Evolutionary conservation across 164 flowering plant genomes (phyloP).

Genomic region (Vitis rotundifolia): DNA sequence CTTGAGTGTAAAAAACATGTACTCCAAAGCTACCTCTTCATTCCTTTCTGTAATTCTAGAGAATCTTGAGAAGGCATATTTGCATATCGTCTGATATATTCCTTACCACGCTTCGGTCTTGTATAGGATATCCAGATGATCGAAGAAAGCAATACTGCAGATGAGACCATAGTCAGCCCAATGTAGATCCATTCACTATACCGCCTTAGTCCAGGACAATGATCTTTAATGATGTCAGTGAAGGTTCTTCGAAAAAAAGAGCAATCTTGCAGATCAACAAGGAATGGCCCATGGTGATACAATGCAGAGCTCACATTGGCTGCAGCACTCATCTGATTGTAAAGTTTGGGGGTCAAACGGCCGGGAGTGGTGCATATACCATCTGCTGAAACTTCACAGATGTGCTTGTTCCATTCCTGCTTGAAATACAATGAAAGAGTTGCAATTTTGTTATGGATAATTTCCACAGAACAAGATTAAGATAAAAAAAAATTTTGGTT

Average conservation of each 20-base stretch:
- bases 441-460: too few relatives aligned
- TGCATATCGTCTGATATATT: conserved; percentile 6
- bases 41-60: background rate
- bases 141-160: conserved; percentile 36
- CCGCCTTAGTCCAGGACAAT: conserved; percentile 31
- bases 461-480: too few relatives aligned
- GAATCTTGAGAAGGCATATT: background rate
- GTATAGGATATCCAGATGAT: conserved; percentile 40
- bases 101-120: conserved; percentile 25
- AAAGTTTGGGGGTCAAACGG: conserved; percentile 26
- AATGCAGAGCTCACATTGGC: conserved; percentile 26
- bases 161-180: conserved; percentile 29
- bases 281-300: conserved; percentile 26
- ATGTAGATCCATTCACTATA: conserved; percentile 30
- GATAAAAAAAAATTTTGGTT: too few relatives aligned
- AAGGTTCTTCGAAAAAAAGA: conserved; percentile 27
- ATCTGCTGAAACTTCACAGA: conserved; percentile 17
- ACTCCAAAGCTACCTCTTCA: background rate
- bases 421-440: background rate
- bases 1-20: background rate
- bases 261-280: conserved; percentile 30
- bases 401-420: conserved; percentile 23
- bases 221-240: conserved; percentile 13
- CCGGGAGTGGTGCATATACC: conserved; percentile 33
- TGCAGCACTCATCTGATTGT: conserved; percentile 20